Conservation (phyloP, 495 filamentous ascomycete genomes). For the Lophiotrema nucula region DNA sequence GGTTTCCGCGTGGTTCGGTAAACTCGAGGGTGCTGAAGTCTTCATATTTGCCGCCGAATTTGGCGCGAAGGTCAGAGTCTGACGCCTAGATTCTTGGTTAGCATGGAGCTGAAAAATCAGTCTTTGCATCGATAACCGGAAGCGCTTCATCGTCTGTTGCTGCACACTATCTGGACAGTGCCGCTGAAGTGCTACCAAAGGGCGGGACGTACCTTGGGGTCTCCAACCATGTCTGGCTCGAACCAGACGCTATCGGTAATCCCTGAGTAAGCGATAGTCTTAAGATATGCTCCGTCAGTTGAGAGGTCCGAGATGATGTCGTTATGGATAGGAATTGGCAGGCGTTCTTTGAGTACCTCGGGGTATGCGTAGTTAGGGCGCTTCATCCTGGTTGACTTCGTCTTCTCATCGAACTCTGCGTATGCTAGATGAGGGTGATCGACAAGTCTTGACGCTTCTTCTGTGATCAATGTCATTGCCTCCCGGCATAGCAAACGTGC, state of each 20-base stretch:
- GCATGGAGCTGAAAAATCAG: no score
- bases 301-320: constrained; percentile 27
- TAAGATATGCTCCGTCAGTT: constrained; percentile 29
- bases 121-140: no score
- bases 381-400: constrained; percentile 34
- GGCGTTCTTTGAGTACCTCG: constrained; percentile 27
- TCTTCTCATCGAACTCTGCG: constrained; percentile 30
- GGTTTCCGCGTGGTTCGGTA: constrained; percentile 17
- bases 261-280: constrained; percentile 14
- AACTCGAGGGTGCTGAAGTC: constrained; percentile 31
- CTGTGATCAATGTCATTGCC: constrained; percentile 36
- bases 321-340: constrained; percentile 32
- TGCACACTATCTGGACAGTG: no score
- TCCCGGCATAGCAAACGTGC: constrained; percentile 32
- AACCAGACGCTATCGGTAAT: constrained; percentile 23
- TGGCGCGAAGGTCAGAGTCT: constrained; percentile 4
- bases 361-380: constrained; percentile 37
- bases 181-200: no score
- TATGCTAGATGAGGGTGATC: constrained; percentile 36
- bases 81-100: no score
- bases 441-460: constrained; percentile 33
- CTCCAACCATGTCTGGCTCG: constrained; percentile 33
- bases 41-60: constrained; percentile 32
- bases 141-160: no score
- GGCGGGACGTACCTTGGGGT: constrained; percentile 15